These are phyloP conservation scores for Xylaria sp. DNA, from an alignment of 2,329 filamentous ascomycete genomes.

Conservation along the genomic window DNA sequence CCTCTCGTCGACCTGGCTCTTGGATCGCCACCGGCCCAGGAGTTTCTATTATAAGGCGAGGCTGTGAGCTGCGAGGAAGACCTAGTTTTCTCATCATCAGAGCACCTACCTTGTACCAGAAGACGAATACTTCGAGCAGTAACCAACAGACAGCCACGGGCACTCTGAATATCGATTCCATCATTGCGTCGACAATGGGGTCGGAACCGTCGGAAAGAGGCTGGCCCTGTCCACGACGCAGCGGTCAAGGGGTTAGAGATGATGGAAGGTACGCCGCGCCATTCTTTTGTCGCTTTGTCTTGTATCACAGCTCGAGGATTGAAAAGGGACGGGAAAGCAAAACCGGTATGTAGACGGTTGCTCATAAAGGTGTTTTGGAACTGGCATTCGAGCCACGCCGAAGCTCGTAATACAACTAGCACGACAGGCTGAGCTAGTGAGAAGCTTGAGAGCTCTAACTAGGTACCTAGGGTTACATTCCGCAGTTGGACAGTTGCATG, in stretches of 20 bases:
- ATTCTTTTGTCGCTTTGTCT: background rate
- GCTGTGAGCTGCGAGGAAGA: conserved; percentile 17
- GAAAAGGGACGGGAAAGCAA: no score
- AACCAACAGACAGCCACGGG: conserved; percentile 57
- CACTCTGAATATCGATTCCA: conserved; percentile 36
- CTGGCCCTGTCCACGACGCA: conserved; percentile 2
- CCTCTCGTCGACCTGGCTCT: conserved; percentile 66
- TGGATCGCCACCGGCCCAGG: conserved; percentile 66
- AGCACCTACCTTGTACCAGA: conserved; percentile 61
- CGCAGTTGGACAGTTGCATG: conserved; percentile 14
- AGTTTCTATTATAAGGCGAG: conserved; percentile 63
- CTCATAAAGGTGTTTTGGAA: background rate
- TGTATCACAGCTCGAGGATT: background rate
- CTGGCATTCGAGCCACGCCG: background rate
- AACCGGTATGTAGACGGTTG: background rate
- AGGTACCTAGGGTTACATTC: background rate
- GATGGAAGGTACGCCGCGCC: background rate
- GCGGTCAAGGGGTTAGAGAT: background rate
- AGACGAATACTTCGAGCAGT: conserved; percentile 62
- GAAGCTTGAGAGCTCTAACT: background rate
- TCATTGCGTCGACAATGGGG: conserved; percentile 16
- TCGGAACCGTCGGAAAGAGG: conserved; percentile 14
- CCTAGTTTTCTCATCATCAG: background rate
- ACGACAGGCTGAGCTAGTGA: background rate
- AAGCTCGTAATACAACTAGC: background rate